Base-by-base conservation (phyloP, 805 yeast genomes). In the Candida pseudoglaebosa region DNA sequence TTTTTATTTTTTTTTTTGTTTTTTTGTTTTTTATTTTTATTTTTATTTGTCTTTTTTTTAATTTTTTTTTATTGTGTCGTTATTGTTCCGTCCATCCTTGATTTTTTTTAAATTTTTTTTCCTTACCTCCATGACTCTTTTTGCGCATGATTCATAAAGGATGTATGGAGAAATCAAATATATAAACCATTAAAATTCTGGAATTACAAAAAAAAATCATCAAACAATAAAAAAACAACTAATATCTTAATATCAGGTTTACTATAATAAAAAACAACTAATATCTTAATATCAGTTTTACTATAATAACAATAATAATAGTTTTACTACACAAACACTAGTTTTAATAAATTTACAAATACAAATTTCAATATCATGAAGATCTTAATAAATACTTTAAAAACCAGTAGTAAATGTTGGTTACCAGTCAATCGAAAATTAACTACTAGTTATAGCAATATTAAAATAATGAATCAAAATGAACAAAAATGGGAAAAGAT, bases 371-470 rank as follows among this genome's bases (percentile, higher is more conserved):
- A 21, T n/a, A 28, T 6, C 5, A 31, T 33, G 36, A 33, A 33
- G 28, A 53, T 64, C 30, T 50, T 64, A 34, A 56, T 67, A 30
- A 50, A 68, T 24, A 48, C 65, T 14, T 58, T 54, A 53, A 65
- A 61, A 48, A 67, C 73, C 34, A 69, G 72, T 38, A 52, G 70
- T 34, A 62, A 70, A 43, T 65, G 71, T 50, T 67, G 72, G 72
- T 48, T 67, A 18, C 68, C 70, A 33, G 46, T 52, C 28, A 58
- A 55, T 35, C 48, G 47, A 35, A 29, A 26, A 13, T 10, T 26
- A 15, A 37, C 32, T 32, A 37, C 32, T 38, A 42, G 40, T 18
- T n/a, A n/a, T n/a, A 39, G 40, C 18, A 14, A 9, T 30, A 35
- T 24, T 26, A 31, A 10, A 40, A 39, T 19, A 24, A 12, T 26